Evolutionary conservation across 2,329 filamentous ascomycete genomes (phyloP).

Genomic region (Fusarium sp.): DNA sequence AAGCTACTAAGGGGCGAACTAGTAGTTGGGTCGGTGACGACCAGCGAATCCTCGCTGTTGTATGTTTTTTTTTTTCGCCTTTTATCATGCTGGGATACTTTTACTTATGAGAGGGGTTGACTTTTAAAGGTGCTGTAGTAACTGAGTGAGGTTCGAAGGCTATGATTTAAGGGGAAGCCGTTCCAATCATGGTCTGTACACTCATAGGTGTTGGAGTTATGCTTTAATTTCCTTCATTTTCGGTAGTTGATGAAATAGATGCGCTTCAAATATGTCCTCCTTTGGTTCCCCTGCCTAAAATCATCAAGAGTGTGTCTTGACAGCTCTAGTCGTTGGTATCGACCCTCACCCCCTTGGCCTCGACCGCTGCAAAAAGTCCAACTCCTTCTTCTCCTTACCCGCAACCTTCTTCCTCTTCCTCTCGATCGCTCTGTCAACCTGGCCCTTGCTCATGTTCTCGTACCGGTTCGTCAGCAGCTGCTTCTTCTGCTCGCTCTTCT

Average conservation of each 20-base stretch:
- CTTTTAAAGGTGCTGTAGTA: background rate
- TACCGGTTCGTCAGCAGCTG: slow-evolving; percentile 82
- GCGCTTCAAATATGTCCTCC: no score
- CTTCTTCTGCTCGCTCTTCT: slow-evolving; percentile 93
- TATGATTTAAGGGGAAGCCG: no score
- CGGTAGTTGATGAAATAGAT: no score
- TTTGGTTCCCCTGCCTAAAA: background rate
- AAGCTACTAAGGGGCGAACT: no score
- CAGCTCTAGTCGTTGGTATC: background rate
- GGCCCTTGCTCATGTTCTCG: slow-evolving; percentile 82
- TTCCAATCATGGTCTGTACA: no score
- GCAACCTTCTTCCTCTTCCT: slow-evolving; percentile 89
- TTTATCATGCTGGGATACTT: background rate
- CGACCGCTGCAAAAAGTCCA: slow-evolving; percentile 58
- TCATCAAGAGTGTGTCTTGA: background rate
- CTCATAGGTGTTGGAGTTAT: no score
- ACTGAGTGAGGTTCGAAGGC: background rate
- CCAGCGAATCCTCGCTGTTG: slow-evolving; percentile 22
- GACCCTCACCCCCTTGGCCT: slow-evolving; percentile 23
- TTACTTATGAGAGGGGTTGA: background rate
- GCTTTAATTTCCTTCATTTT: no score
- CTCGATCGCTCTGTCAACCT: slow-evolving; percentile 87
- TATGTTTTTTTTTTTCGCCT: slow-evolving; percentile 14
- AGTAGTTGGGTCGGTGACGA: slow-evolving; percentile 27
- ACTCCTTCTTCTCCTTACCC: slow-evolving; percentile 82